phyloP scores from a whole-genome alignment of 2,329 filamentous ascomycete genomes.

The Colletotrichum liaoningense region DNA sequence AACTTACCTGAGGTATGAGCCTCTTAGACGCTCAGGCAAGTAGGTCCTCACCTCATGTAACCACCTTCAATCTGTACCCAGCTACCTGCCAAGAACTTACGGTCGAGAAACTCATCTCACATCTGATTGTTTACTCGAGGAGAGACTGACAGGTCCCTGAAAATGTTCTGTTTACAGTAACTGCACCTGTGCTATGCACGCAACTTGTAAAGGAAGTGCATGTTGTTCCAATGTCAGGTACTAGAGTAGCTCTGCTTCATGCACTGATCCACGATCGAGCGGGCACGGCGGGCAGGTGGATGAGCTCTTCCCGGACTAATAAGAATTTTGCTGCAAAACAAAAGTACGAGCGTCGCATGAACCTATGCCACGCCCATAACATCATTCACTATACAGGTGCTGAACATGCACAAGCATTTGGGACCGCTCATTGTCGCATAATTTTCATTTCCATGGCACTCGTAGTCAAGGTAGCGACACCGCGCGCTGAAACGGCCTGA shows the following conservation, averaged over 20 bases:
- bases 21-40: neutral
- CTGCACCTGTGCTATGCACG: neutral
- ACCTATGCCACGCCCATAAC: neutral
- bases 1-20: neutral
- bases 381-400: neutral
- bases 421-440: conserved; percentile 10
- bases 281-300: neutral
- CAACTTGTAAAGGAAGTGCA: conserved; percentile 12
- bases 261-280: conserved; percentile 15
- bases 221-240: neutral
- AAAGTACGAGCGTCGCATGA: neutral
- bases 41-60: neutral
- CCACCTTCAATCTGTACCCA: too few species aligned
- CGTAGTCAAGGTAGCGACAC: conserved; percentile 16
- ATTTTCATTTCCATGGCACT: conserved; percentile 30
- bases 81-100: neutral
- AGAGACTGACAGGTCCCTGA: neutral
- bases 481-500: conserved; percentile 14
- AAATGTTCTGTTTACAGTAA: conserved; percentile 5
- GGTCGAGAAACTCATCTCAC: neutral
- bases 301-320: neutral
- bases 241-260: neutral
- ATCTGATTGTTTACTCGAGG: neutral
- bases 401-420: neutral
- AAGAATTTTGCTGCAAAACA: neutral